Base-by-base conservation (phyloP, 306 rosid genomes). In the Dryas octopetala region DNA sequence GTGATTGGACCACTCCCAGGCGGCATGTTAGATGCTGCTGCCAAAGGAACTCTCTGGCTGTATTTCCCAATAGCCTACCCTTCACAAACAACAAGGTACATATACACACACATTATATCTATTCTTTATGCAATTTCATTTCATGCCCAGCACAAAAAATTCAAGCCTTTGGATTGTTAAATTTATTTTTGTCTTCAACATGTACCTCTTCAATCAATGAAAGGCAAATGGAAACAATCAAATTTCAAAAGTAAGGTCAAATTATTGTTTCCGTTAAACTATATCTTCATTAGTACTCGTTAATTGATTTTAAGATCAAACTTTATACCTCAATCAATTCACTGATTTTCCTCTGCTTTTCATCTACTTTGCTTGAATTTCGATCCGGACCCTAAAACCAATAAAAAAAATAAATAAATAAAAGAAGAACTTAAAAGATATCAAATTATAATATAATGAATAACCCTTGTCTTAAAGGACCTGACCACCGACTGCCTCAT, bases 31-130 rank as follows among this genome's bases (percentile, higher is more conserved):
- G 79, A 70, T 40, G 82, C 62, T 12, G 86, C 77, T 10, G 76
- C 74, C 77, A 74, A 16, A 0, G 86, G 77, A 60, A 7, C 79
- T 70, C 74, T 73, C 64, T 82, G 81, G 54, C 78, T 79, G 66
- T 59, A 72, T 64, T 85, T 76, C 52, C 77, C 87, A 68, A 88
- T 79, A 13, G 63, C 87, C 97, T 92, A 78, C 68, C 51, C 61
- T 19, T 74, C 68, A 16, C 52, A 45, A 65, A 55, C 23, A 49
- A 47, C 47, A 7, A 55, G 38, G 38, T 32, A n/a, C 5, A 23
- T 2, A 13, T 4, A 49, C 12, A 13, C 60, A 7, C 38, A 66
- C 69, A 53, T 71, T 54, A 59, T n/a, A 43, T 38, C 45, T 23
- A 63, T 7, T 23, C 23, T 23, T 23, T 23, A 23, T 23, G 23